phyloP scores from a whole-genome alignment of 2,329 filamentous ascomycete genomes.

The Aspergillus melleus region DNA sequence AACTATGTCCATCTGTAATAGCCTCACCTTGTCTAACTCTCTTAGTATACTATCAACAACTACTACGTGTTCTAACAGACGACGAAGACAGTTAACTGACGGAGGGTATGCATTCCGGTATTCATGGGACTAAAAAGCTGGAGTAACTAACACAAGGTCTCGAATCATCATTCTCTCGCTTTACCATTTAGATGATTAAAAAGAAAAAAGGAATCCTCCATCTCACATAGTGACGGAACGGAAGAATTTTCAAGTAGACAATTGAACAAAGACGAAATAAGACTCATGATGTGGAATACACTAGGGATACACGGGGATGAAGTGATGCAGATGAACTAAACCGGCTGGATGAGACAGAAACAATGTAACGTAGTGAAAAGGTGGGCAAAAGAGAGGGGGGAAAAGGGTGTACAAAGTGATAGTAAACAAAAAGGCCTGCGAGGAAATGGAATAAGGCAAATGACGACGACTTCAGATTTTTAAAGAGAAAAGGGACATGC shows the following conservation, averaged over 20 bases:
- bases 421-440: neutral
- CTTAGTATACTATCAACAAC: conserved; percentile 19
- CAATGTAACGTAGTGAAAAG: too few species aligned
- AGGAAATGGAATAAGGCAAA: neutral
- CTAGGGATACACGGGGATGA: neutral
- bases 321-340: neutral
- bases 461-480: neutral
- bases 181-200: neutral
- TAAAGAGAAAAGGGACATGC: neutral
- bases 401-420: neutral
- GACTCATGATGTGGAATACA: neutral
- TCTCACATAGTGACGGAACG: neutral
- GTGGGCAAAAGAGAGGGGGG: neutral
- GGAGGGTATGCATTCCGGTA: neutral
- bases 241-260: neutral
- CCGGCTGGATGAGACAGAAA: neutral
- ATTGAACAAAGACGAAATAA: neutral
- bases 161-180: neutral
- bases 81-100: too few species aligned
- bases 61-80: too few species aligned
- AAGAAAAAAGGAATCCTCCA: neutral
- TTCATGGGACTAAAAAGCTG: neutral
- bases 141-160: neutral
- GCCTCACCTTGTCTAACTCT: too few species aligned
- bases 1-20: too few species aligned